These are phyloP conservation scores for Dissoconium aciculare DNA, from an alignment of 2,329 filamentous ascomycete genomes.

Conservation along the genomic window DNA sequence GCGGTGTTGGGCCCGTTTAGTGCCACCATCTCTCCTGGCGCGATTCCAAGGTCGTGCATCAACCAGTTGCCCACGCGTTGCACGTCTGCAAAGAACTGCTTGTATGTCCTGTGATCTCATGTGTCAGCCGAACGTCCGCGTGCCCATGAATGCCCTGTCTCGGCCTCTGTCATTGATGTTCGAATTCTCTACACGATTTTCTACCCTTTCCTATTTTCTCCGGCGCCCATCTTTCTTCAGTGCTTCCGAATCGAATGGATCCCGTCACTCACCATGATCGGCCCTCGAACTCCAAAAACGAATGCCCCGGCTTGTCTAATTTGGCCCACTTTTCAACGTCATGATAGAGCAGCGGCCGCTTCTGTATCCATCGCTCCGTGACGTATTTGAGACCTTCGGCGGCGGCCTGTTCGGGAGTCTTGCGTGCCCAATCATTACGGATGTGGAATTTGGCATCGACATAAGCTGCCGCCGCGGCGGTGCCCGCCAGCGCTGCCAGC, in stretches of 20 bases:
- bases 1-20: conserved; percentile 23
- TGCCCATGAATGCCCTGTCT: too few relatives aligned
- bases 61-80: conserved; percentile 64
- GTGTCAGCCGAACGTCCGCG: not conserved
- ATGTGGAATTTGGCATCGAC: conserved; percentile 57
- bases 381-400: conserved; percentile 14
- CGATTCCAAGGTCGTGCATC: conserved; percentile 37
- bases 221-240: too few relatives aligned
- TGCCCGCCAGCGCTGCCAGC: conserved; percentile 17
- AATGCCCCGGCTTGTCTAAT: conserved; percentile 11
- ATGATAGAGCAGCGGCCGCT: conserved; percentile 16
- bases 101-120: conserved; percentile 40
- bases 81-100: conserved; percentile 51
- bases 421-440: conserved; percentile 40
- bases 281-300: conserved; percentile 18
- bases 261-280: conserved; percentile 34
- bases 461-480: conserved; percentile 33
- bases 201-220: too few relatives aligned
- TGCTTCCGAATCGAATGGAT: too few relatives aligned
- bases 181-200: too few relatives aligned
- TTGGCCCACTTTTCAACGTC: conserved; percentile 14
- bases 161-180: too few relatives aligned
- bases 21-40: conserved; percentile 21
- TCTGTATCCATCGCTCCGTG: conserved; percentile 8
- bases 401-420: conserved; percentile 12